Conservation (phyloP, 2,329 filamentous ascomycete species). For the Diaporthe sp. region DNA sequence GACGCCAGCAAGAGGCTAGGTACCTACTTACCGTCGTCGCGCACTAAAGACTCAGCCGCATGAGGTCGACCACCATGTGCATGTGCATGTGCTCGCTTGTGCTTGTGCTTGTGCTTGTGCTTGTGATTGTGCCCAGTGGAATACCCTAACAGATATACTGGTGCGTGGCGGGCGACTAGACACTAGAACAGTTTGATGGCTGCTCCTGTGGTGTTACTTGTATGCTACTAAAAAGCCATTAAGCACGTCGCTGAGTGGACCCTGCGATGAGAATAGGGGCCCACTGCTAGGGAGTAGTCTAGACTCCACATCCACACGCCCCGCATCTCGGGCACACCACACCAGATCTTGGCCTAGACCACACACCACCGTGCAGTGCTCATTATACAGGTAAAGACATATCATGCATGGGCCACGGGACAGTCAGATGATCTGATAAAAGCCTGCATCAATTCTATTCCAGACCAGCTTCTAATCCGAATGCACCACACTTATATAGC, state of each 20-base stretch:
- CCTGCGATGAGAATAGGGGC: not conserved
- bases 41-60: conserved; percentile 20
- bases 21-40: not conserved
- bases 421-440: conserved; percentile 11
- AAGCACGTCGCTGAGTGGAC: too few relatives aligned
- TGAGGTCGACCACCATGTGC: not conserved
- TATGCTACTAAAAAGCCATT: too few relatives aligned
- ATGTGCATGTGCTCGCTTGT: not conserved
- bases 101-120: not conserved
- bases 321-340: not conserved
- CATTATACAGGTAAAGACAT: not conserved
- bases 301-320: not conserved
- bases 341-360: not conserved
- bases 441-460: not conserved
- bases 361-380: not conserved
- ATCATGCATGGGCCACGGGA: not conserved
- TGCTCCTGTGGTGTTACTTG: too few relatives aligned
- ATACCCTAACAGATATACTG: not conserved
- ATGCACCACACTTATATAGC: too few relatives aligned
- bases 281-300: not conserved
- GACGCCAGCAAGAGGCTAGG: too few relatives aligned
- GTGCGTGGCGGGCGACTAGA: not conserved
- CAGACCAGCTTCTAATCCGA: too few relatives aligned
- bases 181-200: too few relatives aligned
- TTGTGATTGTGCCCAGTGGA: not conserved